Conservation (phyloP, 768 basidiomycete species). For the Gymnopilus dilepis region DNA sequence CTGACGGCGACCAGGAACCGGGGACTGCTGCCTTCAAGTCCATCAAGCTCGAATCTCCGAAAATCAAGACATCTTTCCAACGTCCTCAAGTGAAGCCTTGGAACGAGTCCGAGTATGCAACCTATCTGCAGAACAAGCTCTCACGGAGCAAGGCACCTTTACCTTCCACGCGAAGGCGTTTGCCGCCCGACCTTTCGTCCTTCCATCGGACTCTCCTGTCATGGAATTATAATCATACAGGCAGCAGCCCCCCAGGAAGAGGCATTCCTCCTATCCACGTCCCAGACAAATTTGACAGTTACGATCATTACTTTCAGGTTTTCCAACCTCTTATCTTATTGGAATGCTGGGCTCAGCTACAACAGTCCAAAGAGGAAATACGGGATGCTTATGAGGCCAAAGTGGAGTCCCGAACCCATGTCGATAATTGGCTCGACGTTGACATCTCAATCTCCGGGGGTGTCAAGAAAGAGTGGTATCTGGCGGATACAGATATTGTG, state of each 20-base stretch:
- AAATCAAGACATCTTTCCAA: constrained; percentile 56
- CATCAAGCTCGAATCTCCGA: constrained; percentile 57
- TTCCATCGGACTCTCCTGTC: constrained; percentile 81
- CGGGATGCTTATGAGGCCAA: constrained; percentile 62
- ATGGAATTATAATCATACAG: constrained; percentile 82
- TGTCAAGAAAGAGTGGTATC: constrained; percentile 71
- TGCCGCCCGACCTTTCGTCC: constrained; percentile 82
- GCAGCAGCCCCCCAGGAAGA: constrained; percentile 64
- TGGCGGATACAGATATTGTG: constrained; percentile 88
- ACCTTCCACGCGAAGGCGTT: constrained; percentile 64
- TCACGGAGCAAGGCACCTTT: constrained; percentile 60
- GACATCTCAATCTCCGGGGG: constrained; percentile 65
- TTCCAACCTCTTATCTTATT: constrained; percentile 87
- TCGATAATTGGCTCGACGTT: constrained; percentile 84
- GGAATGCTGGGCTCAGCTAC: constrained; percentile 91
- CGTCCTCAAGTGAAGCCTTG: constrained; percentile 69
- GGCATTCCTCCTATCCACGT: constrained; percentile 47
- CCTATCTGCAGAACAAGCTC: constrained; percentile 54
- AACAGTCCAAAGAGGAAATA: constrained; percentile 73
- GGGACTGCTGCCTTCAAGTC: constrained; percentile 52
- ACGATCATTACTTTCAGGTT: constrained; percentile 69
- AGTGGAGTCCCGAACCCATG: constrained; percentile 70
- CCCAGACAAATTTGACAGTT: constrained; percentile 68
- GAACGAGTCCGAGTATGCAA: constrained; percentile 53
- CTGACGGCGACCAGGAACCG: constrained; percentile 52